These are phyloP conservation scores for Lepidium africanum DNA, from an alignment of 345 rosid genomes.

Conservation along the genomic window DNA sequence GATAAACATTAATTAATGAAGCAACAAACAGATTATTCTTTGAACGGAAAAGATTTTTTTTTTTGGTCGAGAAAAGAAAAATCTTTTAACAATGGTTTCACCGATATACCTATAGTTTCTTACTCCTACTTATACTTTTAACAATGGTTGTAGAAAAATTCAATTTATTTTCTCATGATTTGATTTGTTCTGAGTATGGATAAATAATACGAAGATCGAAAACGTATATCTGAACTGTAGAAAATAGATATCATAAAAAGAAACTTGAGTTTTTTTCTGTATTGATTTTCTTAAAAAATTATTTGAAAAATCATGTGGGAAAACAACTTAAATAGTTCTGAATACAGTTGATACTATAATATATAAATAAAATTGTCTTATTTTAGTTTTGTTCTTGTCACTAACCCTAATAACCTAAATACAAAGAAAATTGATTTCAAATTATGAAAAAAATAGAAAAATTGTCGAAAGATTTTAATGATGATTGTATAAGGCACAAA, in stretches of 20 bases:
- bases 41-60: neutral
- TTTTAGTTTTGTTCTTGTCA: neutral
- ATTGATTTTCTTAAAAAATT: no score
- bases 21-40: neutral
- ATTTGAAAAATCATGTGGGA: no score
- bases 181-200: neutral
- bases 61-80: no score
- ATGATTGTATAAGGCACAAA: neutral
- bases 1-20: neutral
- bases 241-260: neutral
- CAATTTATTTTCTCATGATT: neutral
- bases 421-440: neutral
- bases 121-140: neutral
- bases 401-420: neutral
- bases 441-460: neutral
- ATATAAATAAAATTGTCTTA: neutral
- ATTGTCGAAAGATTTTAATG: neutral
- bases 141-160: neutral
- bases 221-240: neutral
- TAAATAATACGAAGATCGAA: neutral
- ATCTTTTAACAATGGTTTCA: no score
- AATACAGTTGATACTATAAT: neutral
- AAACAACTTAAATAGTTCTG: no score
- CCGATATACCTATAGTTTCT: neutral
- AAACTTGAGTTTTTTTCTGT: no score